Percentiles rank a stretch among this genome's conserved stretches.
Evolutionary conservation across 495 filamentous ascomycete genomes (phyloP).

Genomic region (Clohesyomyces aquaticus): DNA sequence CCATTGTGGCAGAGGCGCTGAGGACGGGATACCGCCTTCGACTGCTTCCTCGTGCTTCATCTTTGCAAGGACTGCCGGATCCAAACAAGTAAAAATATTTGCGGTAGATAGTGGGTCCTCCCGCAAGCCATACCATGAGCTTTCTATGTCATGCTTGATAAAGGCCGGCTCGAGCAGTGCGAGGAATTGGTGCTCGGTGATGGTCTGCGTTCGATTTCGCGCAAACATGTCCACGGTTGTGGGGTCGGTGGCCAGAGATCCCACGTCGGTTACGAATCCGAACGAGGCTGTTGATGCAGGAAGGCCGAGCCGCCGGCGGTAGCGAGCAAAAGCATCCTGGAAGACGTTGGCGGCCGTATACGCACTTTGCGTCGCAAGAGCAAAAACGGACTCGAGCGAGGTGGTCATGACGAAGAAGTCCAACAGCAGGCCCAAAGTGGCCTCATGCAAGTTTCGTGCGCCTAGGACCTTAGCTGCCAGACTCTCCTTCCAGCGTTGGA

Average conservation of each 20-base stretch:
- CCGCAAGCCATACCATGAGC: slow-evolving; percentile 1
- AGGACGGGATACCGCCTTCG: slow-evolving; percentile 1
- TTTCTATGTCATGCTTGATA: not conserved
- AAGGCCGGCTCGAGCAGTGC: slow-evolving; percentile 10
- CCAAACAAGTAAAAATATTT: slow-evolving; percentile 41
- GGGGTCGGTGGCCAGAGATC: not conserved
- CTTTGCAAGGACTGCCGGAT: slow-evolving; percentile 34
- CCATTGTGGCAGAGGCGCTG: slow-evolving; percentile 36
- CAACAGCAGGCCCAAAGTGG: slow-evolving; percentile 20
- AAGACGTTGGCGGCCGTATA: slow-evolving; percentile 36
- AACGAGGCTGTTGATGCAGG: slow-evolving; percentile 37
- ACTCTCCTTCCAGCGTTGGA: slow-evolving; percentile 1
- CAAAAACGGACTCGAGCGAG: slow-evolving; percentile 5
- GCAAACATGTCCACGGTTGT: not conserved
- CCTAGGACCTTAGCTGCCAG: slow-evolving; percentile 33
- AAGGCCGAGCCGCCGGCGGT: slow-evolving; percentile 33
- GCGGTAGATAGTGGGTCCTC: slow-evolving; percentile 40
- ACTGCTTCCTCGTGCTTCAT: slow-evolving; percentile 27
- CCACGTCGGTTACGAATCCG: slow-evolving; percentile 38
- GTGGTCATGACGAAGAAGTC: slow-evolving; percentile 41
- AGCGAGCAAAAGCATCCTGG: slow-evolving; percentile 34
- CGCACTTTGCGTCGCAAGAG: slow-evolving; percentile 19
- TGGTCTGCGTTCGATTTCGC: slow-evolving; percentile 8
- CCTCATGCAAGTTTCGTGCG: slow-evolving; percentile 36
- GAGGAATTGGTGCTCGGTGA: slow-evolving; percentile 9